These are phyloP conservation scores for Mortierella sp. DNA, from an alignment of 371 early-diverging fungal species.

Conservation along the genomic window DNA sequence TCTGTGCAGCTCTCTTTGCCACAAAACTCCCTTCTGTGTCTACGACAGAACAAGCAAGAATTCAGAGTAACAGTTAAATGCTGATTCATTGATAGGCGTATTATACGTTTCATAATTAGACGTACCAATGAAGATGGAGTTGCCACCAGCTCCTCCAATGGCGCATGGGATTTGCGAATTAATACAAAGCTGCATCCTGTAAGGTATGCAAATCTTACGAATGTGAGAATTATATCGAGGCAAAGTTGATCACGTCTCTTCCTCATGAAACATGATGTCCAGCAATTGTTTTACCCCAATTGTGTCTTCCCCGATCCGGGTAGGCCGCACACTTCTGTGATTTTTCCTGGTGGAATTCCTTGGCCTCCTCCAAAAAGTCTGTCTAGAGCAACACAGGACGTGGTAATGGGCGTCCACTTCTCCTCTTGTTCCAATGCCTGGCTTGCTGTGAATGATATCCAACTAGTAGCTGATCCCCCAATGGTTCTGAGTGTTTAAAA, in stretches of 20 bases:
- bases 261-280: too few relatives aligned
- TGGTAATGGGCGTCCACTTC: constrained; percentile 33
- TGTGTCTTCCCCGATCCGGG: constrained; percentile 70
- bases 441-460: constrained; percentile 16
- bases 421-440: constrained; percentile 29
- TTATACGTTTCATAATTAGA: neutral
- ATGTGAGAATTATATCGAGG: neutral
- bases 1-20: constrained; percentile 57
- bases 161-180: constrained; percentile 41
- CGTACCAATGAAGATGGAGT: constrained; percentile 42
- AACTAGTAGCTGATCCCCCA: neutral
- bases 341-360: constrained; percentile 42
- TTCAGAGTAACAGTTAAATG: neutral
- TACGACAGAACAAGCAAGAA: constrained; percentile 8
- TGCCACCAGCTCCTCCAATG: constrained; percentile 27
- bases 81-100: neutral
- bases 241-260: neutral
- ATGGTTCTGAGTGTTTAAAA: too few relatives aligned
- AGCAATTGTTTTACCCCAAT: constrained; percentile 51
- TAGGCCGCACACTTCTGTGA: constrained; percentile 52
- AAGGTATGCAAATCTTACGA: neutral
- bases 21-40: constrained; percentile 71
- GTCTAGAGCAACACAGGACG: constrained; percentile 38
- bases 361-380: constrained; percentile 24
- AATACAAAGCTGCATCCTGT: constrained; percentile 63